Percentiles rank a stretch among this genome's conserved stretches.
Conservation (phyloP, 306 rosid genomes). For the Quercus variabilis region DNA sequence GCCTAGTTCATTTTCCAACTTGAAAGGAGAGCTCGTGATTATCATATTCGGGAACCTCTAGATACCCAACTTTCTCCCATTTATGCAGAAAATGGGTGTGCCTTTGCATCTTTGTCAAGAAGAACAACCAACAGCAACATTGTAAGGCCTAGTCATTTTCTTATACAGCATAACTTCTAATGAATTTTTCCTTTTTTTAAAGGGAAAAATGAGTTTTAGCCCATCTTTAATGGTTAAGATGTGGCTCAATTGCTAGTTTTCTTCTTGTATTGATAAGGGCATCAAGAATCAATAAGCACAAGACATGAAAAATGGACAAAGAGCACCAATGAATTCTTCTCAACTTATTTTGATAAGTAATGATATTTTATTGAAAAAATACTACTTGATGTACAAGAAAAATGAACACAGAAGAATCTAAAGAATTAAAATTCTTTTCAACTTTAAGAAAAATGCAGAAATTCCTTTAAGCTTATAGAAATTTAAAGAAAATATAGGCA, state of each 20-base stretch:
- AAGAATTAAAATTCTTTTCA: too few species aligned
- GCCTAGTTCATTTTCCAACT: not conserved
- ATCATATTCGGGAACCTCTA: not conserved
- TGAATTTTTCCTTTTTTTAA: not conserved
- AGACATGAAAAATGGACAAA: not conserved
- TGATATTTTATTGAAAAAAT: too few species aligned
- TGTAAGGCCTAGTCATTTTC: not conserved
- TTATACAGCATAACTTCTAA: not conserved
- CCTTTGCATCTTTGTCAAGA: not conserved
- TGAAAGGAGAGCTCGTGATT: not conserved
- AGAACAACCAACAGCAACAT: not conserved
- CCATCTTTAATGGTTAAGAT: not conserved
- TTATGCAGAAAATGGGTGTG: not conserved
- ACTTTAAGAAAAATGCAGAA: not conserved
- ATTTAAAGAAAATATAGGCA: slow-evolving; percentile 2
- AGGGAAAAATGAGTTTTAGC: not conserved
- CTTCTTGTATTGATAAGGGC: not conserved
- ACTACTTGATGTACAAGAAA: too few species aligned
- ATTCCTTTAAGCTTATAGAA: not conserved
- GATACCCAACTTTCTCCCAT: not conserved
- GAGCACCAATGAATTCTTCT: not conserved
- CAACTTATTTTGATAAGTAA: not conserved
- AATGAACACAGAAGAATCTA: too few species aligned
- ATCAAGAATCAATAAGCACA: not conserved
- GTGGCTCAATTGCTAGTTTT: not conserved